Evolutionary conservation across 2,329 filamentous ascomycete species (phyloP), one percentile per base, ranked within the genome.

Genomic region (Monosporascus sp.): DNA sequence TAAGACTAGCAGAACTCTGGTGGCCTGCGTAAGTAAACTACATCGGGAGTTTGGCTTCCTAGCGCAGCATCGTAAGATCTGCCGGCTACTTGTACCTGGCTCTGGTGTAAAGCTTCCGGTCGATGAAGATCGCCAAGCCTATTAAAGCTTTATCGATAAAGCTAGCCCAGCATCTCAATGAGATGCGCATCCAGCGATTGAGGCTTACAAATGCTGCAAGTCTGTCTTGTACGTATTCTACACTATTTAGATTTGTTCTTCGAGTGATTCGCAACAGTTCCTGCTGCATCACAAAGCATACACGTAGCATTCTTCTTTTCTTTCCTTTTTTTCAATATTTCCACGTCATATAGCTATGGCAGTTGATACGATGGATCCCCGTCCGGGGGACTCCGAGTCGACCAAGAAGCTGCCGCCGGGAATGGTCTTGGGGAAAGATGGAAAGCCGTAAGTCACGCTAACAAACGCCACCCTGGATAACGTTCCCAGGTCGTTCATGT

Each of bases 391-490:
- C 53, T 56, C 49, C 51, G 52, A 52, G 24, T 24, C 62, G 44
- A 72, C 78, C 25, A 80, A 80, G 65, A 81, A 77, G 63, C 71
- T 88, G 31, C 82, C 87, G 17, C 89, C 87, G 64, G 88, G 88
- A 58, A 77, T 93, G 2, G 80, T 93, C 38, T 72, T 93, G 37
- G 89, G 86, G 46, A 87, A 87, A 58, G 88, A 94, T 73, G 89
- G 89, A 52, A 94, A 94, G 72, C 89, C 89, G 89, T 93, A 72
- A 76, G 87, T 72, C 31, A 25, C 27, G 2, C 27, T 31, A 14
- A 5, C 3, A 14, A 31, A 14, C 27, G 9, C 27, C 27, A 14
- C 1, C 27, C 9, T 2, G 27, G 27, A 31, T 11, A 31, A 14
- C 9, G 9, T 31, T 9, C 27, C 27, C 9, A 3, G 27, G 27